Evolutionary conservation across 2,329 filamentous ascomycete genomes (phyloP).

Genomic region (Colletotrichum camelliae): DNA sequence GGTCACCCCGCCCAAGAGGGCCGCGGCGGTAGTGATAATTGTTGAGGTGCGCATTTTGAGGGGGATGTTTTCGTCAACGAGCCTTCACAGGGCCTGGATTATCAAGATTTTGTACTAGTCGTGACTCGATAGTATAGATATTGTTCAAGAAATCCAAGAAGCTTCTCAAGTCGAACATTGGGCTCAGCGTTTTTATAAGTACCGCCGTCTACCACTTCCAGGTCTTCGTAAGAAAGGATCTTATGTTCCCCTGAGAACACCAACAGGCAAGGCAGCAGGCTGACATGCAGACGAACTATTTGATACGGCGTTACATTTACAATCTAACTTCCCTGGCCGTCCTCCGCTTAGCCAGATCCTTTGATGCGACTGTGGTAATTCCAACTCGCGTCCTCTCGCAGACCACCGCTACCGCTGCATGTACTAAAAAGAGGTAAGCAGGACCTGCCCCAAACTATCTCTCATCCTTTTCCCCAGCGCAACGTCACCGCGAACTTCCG

Average conservation of each 20-base stretch:
- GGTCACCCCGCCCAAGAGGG: neutral
- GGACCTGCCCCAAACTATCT: neutral
- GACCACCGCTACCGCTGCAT: neutral
- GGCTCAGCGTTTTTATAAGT: fast-evolving
- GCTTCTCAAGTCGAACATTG: fast-evolving
- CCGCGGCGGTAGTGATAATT: neutral
- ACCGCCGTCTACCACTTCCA: neutral
- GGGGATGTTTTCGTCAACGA: too few species aligned
- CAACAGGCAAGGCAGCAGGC: neutral
- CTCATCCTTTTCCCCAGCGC: neutral
- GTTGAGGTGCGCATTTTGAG: neutral
- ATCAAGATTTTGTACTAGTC: neutral
- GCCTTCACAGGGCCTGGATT: neutral
- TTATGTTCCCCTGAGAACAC: neutral
- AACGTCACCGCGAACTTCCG: neutral
- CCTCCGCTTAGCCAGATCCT: neutral
- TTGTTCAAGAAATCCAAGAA: fast-evolving
- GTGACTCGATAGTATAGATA: fast-evolving
- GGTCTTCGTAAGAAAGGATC: neutral
- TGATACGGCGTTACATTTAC: neutral
- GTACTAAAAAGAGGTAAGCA: neutral
- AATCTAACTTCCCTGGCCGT: neutral
- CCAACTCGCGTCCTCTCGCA: neutral
- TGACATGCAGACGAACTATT: neutral
- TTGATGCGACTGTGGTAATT: neutral